Base-by-base conservation (phyloP, 345 rosid species). In the Syzygium grande region DNA sequence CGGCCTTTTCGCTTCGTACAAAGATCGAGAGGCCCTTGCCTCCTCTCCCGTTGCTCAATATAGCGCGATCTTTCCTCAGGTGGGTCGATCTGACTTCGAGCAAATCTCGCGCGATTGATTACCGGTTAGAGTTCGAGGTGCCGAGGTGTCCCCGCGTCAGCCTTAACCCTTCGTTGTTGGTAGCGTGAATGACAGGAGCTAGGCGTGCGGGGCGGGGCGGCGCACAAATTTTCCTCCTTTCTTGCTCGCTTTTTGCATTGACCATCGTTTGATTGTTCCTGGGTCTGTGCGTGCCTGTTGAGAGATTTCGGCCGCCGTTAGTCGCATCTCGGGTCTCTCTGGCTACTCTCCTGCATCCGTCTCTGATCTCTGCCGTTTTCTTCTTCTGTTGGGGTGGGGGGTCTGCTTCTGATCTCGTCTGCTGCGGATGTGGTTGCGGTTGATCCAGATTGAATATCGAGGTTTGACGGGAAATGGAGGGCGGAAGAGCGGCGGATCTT, bases 401-500 rank as follows among this genome's bases (percentile, higher is more conserved):
- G 49, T 73, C 83, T 73, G 83, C 83, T 73, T 73, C 83, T 73
- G 83, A 73, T 73, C 49, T 19, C 49, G 14, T 38, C 80, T 73
- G 83, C 83, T 73, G 49, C 49, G 83, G 49, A 38, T 38, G 3
- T 38, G 25, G 49, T 73, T 73, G 49, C 4, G 49, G 27, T 73
- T 73, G 21, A 73, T 73, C 49, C 83, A 73, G 83, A 73, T 73
- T 73, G 49, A 73, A 73, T 21, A 2, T 73, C 83, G 17, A 68
- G 84, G 30, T 79, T 49, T 22, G 51, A 53, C 86, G 38, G 49
- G 46, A 49, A 38, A 84, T 56, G 55, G 46, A 80, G 78, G 80
- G 80, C 3, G 68, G 51, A 34, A 38, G 87, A 84, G 63, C 85
- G 52, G 85, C 88, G 89, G 95, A 92, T 84, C 59, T 87, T 91